Percentiles rank a stretch among this genome's conserved stretches.
These are phyloP conservation scores for Musa troglodytarum DNA, from an alignment of 176 grass and related monocot species.

Conservation along the genomic window DNA sequence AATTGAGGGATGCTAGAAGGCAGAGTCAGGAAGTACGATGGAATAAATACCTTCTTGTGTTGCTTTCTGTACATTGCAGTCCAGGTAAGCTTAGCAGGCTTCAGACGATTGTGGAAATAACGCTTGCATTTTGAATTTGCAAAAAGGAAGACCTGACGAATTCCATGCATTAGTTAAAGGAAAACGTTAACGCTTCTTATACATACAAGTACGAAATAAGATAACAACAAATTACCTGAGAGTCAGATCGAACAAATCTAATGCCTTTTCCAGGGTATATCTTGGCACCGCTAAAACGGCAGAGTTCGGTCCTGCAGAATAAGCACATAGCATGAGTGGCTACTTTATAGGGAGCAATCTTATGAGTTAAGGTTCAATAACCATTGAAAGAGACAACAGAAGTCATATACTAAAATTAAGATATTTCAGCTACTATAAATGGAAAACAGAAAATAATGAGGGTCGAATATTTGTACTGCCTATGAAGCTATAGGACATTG, in stretches of 20 bases:
- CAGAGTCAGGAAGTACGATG: neutral
- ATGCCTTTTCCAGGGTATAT: conserved; percentile 14
- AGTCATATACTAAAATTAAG: neutral
- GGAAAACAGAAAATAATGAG: too few species aligned
- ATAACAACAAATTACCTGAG: neutral
- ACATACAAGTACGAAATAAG: too few species aligned
- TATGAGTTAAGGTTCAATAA: neutral
- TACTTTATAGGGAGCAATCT: neutral
- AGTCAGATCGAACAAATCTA: conserved; percentile 9
- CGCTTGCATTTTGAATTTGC: conserved; percentile 9
- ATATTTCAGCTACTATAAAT: too few species aligned
- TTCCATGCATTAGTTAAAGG: neutral
- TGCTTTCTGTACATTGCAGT: conserved; percentile 16
- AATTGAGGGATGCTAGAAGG: neutral
- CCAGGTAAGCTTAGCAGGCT: conserved; percentile 15
- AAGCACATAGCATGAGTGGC: neutral
- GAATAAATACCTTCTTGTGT: neutral
- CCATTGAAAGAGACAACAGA: neutral
- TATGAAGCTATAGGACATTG: too few species aligned
- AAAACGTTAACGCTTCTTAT: neutral
- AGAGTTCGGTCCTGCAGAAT: conserved; percentile 5
- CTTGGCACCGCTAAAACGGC: conserved; percentile 11
- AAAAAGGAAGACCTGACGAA: conserved; percentile 9
- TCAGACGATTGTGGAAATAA: conserved; percentile 4
- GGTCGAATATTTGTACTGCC: too few species aligned